A percentile compares a stretch with the other conserved stretches of the same genome.
These are phyloP conservation scores for Phanerochaete sordida DNA, from an alignment of 768 basidiomycete genomes.

Conservation along the genomic window DNA sequence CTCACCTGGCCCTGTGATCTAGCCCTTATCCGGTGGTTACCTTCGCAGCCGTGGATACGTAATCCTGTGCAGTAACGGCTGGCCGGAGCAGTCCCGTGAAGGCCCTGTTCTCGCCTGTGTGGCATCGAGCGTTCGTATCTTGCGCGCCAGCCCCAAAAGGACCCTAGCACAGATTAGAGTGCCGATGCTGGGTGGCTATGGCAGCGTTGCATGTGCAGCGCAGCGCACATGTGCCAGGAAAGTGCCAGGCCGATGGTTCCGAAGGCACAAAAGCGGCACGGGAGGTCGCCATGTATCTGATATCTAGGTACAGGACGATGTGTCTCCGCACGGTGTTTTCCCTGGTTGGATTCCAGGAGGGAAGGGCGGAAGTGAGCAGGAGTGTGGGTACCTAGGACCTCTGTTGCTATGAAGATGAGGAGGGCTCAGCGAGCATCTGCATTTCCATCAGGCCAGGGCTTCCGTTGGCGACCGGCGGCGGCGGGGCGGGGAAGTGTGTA, in stretches of 20 bases:
- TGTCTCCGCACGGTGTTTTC: not conserved
- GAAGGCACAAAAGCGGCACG: not conserved
- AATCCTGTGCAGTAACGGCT: constrained; percentile 11
- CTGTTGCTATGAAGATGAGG: constrained; percentile 14
- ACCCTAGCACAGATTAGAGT: not conserved
- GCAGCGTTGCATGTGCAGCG: constrained; percentile 1
- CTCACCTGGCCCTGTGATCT: constrained; percentile 11
- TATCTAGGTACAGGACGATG: not conserved
- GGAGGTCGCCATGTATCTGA: constrained; percentile 1
- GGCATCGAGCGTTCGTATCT: not conserved
- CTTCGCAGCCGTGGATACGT: constrained; percentile 8
- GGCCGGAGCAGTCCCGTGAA: constrained; percentile 3
- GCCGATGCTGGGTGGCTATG: not conserved
- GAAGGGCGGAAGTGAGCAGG: not conserved
- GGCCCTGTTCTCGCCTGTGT: constrained; percentile 2
- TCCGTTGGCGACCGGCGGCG: constrained; percentile 6
- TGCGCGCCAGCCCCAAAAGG: not conserved
- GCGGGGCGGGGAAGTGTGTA: not conserved
- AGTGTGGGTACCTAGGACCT: constrained; percentile 2
- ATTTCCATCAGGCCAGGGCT: constrained; percentile 10
- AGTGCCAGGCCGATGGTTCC: not conserved
- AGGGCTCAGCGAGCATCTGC: not conserved
- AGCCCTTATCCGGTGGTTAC: constrained; percentile 13
- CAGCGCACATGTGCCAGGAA: not conserved
- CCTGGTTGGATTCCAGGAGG: too few species aligned